Evolutionary conservation across 2,329 filamentous ascomycete species (phyloP).

Genomic region (Nemania sp.): DNA sequence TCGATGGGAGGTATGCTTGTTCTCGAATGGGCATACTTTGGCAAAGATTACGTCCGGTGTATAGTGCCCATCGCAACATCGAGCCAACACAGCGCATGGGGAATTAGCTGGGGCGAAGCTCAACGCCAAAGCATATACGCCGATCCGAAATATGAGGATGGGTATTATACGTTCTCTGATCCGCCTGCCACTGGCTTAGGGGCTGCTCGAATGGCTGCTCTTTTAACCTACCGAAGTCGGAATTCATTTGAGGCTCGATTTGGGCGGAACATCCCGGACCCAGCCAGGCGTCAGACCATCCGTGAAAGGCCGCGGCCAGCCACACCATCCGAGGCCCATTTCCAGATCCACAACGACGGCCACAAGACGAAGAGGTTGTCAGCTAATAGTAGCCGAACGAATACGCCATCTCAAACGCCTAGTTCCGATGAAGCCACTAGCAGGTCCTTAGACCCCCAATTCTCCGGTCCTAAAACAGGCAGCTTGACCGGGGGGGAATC

Average conservation of each 20-base stretch:
- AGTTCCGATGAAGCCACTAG: conserved; percentile 43
- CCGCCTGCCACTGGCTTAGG: conserved; percentile 88
- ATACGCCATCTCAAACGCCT: conserved; percentile 39
- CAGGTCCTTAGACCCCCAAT: conserved; percentile 71
- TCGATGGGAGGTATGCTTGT: conserved; percentile 92
- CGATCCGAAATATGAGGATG: conserved; percentile 97
- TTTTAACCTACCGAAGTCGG: conserved; percentile 94
- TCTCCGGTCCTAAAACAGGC: conserved; percentile 71
- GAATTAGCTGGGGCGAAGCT: conserved; percentile 90
- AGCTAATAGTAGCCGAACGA: conserved; percentile 57
- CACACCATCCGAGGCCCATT: conserved; percentile 78
- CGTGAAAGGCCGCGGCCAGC: conserved; percentile 71
- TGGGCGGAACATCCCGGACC: conserved; percentile 90
- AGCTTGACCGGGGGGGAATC: conserved; percentile 64
- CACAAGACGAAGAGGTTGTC: conserved; percentile 73
- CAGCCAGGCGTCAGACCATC: conserved; percentile 85
- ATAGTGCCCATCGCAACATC: conserved; percentile 89
- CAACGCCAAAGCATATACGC: conserved; percentile 95
- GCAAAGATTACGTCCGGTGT: conserved; percentile 83
- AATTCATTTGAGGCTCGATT: conserved; percentile 98
- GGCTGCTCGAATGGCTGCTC: conserved; percentile 94
- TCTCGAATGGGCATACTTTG: conserved; percentile 92
- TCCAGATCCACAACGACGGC: conserved; percentile 85
- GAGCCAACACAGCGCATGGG: conserved; percentile 87
- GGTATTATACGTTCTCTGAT: conserved; percentile 90